Base-by-base conservation (phyloP, 306 rosid species). In the Quercus alba region DNA sequence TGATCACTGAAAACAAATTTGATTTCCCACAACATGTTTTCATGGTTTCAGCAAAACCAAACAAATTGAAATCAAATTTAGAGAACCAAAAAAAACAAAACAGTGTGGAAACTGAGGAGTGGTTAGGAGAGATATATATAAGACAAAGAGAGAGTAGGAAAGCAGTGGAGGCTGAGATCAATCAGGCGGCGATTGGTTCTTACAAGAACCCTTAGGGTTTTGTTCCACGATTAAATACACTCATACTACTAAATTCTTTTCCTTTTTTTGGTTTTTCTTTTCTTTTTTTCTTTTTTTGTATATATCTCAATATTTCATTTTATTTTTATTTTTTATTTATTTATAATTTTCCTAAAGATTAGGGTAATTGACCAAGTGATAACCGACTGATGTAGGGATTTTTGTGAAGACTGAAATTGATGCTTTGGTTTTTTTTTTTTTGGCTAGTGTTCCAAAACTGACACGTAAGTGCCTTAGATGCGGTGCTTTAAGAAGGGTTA, bases 151-250 rank as follows among this genome's bases (percentile, higher is more conserved):
- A 58, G 56, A 62, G 56, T n/a, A 54, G 77, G 78, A 54, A 46
- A 66, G 58, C 6, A 56, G 70, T 26, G 46, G 74, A 74, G 75
- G 57, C 52, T 44, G 86, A 58, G 82, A 86, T 86, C 79, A 89
- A 86, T 81, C 88, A 72, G 97, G 97, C 98, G 97, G 97, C 97
- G 83, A 91, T 84, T 88, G 81, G 71, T 84, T 83, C 83, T 85
- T 76, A 70, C 90, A 88, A 91, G 94, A 91, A 93, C 90, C 97
- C 94, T 88, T 91, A 89, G 92, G 97, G 97, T 90, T 93, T 93
- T 91, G 91, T 87, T 88, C 84, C 87, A 87, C 73, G 95, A 89
- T 91, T 93, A 93, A 85, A 89, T 85, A 88, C 90, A 85, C 75
- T 72, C 86, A 73, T 26, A 20, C 86, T 56, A 62, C 23, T 30